Percentiles rank a stretch among this genome's conserved stretches.
Evolutionary conservation across 352 stramenopile genomes (phyloP).

Genomic region (Phytophthora parvispora): DNA sequence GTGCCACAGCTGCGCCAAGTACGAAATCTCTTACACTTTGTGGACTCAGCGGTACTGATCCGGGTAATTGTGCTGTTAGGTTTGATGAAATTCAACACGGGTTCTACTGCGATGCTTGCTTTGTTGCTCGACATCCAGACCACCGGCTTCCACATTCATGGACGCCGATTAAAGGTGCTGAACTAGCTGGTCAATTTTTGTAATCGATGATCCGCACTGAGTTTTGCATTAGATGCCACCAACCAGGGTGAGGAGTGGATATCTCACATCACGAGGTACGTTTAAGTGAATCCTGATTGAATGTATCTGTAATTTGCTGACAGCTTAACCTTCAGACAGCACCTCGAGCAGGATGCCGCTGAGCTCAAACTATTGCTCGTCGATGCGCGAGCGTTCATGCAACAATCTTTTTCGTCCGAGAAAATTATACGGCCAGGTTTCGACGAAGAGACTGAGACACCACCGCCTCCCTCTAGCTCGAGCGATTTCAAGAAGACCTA

Average conservation of each 20-base stretch:
- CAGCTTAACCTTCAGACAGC: slow-evolving; percentile 47
- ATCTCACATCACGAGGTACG: slow-evolving; percentile 60
- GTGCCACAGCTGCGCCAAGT: slow-evolving; percentile 80
- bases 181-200: background rate
- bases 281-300: background rate
- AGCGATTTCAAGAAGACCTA: slow-evolving; percentile 62
- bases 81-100: slow-evolving; percentile 63
- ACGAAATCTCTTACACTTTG: slow-evolving; percentile 1
- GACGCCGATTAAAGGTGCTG: slow-evolving; percentile 54
- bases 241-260: slow-evolving; percentile 77
- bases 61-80: slow-evolving; percentile 20
- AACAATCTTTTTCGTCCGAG: slow-evolving; percentile 14
- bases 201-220: background rate
- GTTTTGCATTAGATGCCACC: slow-evolving; percentile 40
- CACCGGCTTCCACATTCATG: slow-evolving; percentile 68
- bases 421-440: background rate
- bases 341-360: slow-evolving; percentile 71
- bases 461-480: background rate
- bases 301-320: background rate
- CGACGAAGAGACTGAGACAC: background rate
- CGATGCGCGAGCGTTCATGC: slow-evolving; percentile 53
- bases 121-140: slow-evolving; percentile 57
- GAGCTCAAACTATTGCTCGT: slow-evolving; percentile 68
- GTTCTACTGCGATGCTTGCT: slow-evolving; percentile 82
- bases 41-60: background rate